phyloP scores from a whole-genome alignment of 148 eudicot genomes.

The Persicaria maculosa region DNA sequence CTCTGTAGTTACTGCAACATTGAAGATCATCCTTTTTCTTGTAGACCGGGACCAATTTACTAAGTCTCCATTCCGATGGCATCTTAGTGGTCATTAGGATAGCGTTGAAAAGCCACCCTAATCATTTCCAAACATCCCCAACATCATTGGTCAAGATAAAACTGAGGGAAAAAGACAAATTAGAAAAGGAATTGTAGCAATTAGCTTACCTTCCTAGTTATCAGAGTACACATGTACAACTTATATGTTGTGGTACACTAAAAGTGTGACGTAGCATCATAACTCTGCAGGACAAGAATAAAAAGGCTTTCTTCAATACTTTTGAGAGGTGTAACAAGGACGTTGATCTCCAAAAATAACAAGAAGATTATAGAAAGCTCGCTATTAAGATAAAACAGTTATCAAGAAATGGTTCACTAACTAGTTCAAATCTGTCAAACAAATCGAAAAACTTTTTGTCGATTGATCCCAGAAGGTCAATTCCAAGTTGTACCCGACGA shows the following conservation, averaged over 20 bases:
- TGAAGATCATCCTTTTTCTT: no score
- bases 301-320: constrained; percentile 1
- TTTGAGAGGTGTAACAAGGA: background rate
- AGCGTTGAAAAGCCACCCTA: no score
- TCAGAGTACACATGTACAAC: constrained; percentile 79
- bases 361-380: constrained; percentile 11
- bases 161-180: no score
- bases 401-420: constrained; percentile 77
- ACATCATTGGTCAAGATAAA: no score
- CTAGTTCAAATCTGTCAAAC: constrained; percentile 85
- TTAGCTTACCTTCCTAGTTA: constrained; percentile 73
- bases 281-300: constrained; percentile 47
- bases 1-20: no score
- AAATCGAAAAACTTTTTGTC: constrained; percentile 81
- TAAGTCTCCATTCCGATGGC: no score
- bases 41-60: no score
- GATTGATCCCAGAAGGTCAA: constrained; percentile 81
- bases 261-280: constrained; percentile 89
- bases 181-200: background rate
- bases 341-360: background rate
- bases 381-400: constrained; percentile 78
- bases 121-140: no score
- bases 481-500: constrained; percentile 79
- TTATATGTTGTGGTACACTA: constrained; percentile 83
- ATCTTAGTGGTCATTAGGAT: no score